phyloP scores from a whole-genome alignment of 1,284 basidiomycete genomes.

The Tetrapyrgos nigripes region DNA sequence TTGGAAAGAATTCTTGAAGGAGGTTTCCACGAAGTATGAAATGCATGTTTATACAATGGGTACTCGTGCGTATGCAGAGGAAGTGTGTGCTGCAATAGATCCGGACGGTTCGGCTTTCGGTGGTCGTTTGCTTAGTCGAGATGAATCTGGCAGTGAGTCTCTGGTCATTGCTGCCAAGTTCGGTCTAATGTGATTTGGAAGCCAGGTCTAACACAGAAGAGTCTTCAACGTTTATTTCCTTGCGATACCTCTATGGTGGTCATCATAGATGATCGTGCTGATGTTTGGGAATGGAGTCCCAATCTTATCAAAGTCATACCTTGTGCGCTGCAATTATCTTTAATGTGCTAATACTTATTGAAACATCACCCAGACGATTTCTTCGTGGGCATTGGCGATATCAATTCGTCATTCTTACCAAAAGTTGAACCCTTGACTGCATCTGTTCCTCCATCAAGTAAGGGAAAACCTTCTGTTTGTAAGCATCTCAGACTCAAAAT shows the following conservation, averaged over 20 bases:
- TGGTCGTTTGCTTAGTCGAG: slow-evolving; percentile 88
- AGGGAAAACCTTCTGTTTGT: background rate
- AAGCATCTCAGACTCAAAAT: background rate
- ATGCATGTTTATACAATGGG: slow-evolving; percentile 99
- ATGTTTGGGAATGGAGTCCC: slow-evolving; percentile 97
- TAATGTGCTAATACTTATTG: slow-evolving; percentile 9
- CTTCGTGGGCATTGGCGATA: slow-evolving; percentile 98
- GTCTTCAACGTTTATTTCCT: slow-evolving; percentile 89
- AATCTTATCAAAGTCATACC: slow-evolving; percentile 97
- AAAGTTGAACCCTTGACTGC: slow-evolving; percentile 65
- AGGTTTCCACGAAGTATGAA: slow-evolving; percentile 85
- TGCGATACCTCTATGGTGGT: slow-evolving; percentile 99
- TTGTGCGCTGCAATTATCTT: slow-evolving; percentile 61
- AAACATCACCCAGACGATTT: slow-evolving; percentile 78
- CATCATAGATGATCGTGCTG: slow-evolving; percentile 97
- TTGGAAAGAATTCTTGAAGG: slow-evolving; percentile 78
- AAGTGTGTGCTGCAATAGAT: slow-evolving; percentile 94
- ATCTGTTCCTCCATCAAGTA: slow-evolving; percentile 27
- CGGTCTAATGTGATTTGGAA: slow-evolving; percentile 3
- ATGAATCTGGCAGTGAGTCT: slow-evolving; percentile 91
- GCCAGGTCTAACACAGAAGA: slow-evolving; percentile 89
- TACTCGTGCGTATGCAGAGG: slow-evolving; percentile 94
- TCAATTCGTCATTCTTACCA: slow-evolving; percentile 93
- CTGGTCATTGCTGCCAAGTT: slow-evolving; percentile 12
- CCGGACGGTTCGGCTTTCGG: slow-evolving; percentile 88